Conservation (phyloP, 352 stramenopile genomes). For the Phytophthora boehmeriae region DNA sequence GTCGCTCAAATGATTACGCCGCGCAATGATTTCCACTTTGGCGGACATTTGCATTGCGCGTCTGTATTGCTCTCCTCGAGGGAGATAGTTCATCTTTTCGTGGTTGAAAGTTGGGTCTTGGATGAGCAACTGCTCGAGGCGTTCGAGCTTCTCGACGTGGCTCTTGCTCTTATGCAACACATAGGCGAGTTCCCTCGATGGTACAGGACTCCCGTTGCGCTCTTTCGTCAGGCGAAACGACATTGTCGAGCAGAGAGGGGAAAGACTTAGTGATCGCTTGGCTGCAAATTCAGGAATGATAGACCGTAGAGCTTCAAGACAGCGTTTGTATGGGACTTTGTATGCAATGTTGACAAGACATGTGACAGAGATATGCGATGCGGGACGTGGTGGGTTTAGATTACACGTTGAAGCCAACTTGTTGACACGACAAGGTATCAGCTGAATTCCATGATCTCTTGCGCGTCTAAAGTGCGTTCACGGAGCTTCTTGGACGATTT, state of each 20-base stretch:
- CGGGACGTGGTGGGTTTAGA: slow-evolving; percentile 7
- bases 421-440: slow-evolving; percentile 44
- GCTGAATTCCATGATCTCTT: slow-evolving; percentile 60
- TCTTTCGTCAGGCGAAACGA: slow-evolving; percentile 37
- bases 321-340: background rate
- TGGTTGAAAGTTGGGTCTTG: slow-evolving; percentile 61
- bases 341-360: slow-evolving; percentile 35
- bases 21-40: slow-evolving; percentile 60
- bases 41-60: slow-evolving; percentile 61
- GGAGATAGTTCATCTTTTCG: slow-evolving; percentile 70
- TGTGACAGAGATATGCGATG: slow-evolving; percentile 7
- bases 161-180: slow-evolving; percentile 62
- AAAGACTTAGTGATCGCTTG: background rate
- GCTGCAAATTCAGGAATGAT: slow-evolving; percentile 18
- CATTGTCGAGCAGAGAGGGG: slow-evolving; percentile 11
- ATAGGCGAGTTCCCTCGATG: slow-evolving; percentile 63
- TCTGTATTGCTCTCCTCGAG: slow-evolving; percentile 68
- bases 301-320: slow-evolving; percentile 10
- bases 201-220: slow-evolving; percentile 49
- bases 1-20: slow-evolving; percentile 51
- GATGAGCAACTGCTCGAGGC: slow-evolving; percentile 62
- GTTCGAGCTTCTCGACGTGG: slow-evolving; percentile 59
- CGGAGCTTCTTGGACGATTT: slow-evolving; percentile 58
- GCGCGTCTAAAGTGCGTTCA: slow-evolving; percentile 39
- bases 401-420: slow-evolving; percentile 35